Evolutionary conservation across 1,139 yeast genomes (phyloP).

Genomic region (Diutina neorugosa): DNA sequence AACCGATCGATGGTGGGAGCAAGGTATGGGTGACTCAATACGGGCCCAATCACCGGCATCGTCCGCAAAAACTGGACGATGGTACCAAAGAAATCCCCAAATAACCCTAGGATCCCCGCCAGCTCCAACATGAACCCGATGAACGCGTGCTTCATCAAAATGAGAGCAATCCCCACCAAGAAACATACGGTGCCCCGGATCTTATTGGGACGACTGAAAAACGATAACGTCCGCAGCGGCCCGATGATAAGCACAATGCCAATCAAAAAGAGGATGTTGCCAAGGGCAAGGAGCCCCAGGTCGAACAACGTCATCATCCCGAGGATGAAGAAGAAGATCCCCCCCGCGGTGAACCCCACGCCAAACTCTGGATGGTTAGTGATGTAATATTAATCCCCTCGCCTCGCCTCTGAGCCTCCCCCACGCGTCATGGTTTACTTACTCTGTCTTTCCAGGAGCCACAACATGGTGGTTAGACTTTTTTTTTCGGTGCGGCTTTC

Average conservation of each 20-base stretch:
- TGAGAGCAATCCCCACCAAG: constrained; percentile 59
- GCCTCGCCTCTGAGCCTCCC: no score
- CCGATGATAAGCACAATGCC: constrained; percentile 86
- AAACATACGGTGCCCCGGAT: constrained; percentile 80
- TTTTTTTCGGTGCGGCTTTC: background rate
- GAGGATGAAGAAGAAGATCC: constrained; percentile 62
- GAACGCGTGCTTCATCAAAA: constrained; percentile 66
- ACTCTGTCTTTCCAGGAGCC: constrained; percentile 77
- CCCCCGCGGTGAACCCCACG: constrained; percentile 87
- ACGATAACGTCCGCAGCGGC: constrained; percentile 67
- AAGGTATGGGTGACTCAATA: constrained; percentile 66
- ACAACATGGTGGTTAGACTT: constrained; percentile 31
- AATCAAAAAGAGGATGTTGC: constrained; percentile 69
- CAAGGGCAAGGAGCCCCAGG: constrained; percentile 79
- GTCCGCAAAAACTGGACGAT: constrained; percentile 83
- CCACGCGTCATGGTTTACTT: constrained; percentile 22
- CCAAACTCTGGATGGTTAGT: constrained; percentile 56
- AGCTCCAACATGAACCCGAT: constrained; percentile 77
- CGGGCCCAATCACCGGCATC: constrained; percentile 78
- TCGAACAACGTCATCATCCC: constrained; percentile 86
- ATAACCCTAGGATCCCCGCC: constrained; percentile 76
- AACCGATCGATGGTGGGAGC: constrained; percentile 57
- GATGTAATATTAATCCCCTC: constrained; percentile 11
- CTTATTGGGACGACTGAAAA: constrained; percentile 80
- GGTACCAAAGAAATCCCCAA: constrained; percentile 88